phyloP scores from a whole-genome alignment of 805 yeast species.

The Kazachstania africana region DNA sequence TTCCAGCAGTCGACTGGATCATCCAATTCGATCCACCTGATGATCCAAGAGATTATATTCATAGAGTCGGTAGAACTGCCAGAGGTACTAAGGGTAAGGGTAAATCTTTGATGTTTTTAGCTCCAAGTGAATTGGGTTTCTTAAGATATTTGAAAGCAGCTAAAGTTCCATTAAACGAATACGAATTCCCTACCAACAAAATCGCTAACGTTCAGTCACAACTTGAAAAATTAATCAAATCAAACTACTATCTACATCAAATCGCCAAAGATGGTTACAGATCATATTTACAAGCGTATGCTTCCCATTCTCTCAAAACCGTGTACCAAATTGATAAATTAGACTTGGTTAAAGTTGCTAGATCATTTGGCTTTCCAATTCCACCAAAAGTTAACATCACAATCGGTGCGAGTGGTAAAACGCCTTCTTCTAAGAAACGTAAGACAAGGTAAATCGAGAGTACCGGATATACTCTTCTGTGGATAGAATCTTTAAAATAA shows the following conservation, averaged over 20 bases:
- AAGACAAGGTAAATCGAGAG: no score
- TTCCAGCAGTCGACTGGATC: constrained; percentile 98
- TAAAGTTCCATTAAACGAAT: constrained; percentile 93
- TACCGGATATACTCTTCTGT: no score
- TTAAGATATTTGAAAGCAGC: constrained; percentile 91
- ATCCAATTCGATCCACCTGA: constrained; percentile 99
- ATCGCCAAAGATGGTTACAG: constrained; percentile 96
- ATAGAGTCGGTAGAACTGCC: constrained; percentile 98
- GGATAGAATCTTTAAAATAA: no score
- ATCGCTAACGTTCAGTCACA: constrained; percentile 95
- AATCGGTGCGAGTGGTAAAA: constrained; percentile 83
- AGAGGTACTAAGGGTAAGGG: constrained; percentile 88
- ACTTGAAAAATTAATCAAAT: constrained; percentile 77
- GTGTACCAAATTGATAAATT: constrained; percentile 93
- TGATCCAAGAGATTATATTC: constrained; percentile 98
- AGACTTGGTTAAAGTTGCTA: constrained; percentile 89
- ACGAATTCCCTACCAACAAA: constrained; percentile 87
- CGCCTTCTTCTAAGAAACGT: constrained; percentile 20
- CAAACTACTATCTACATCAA: constrained; percentile 89
- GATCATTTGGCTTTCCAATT: constrained; percentile 84
- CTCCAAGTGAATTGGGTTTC: constrained; percentile 91
- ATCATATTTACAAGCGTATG: constrained; percentile 92
- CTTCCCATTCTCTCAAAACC: constrained; percentile 90
- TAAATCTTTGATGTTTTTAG: constrained; percentile 85
- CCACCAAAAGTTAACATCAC: constrained; percentile 97